phyloP scores from a whole-genome alignment of 495 filamentous ascomycete species.

The Talaromyces borbonicus region DNA sequence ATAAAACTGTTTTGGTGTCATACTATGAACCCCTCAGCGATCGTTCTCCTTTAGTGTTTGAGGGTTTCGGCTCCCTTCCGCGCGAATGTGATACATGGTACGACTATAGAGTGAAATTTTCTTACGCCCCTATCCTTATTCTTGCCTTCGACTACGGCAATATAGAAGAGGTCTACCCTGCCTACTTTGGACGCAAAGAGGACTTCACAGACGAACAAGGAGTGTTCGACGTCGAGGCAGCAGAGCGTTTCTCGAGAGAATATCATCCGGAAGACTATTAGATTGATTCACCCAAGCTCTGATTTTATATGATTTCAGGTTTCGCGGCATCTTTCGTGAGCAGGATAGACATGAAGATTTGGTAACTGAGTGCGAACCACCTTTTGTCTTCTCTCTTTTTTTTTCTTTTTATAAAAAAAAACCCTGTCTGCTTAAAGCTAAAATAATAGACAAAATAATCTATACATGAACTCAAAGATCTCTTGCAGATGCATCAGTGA shows the following conservation, averaged over 20 bases:
- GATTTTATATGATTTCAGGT: not conserved
- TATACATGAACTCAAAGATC: too few relatives aligned
- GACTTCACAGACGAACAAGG: constrained; percentile 13
- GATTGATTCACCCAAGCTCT: not conserved
- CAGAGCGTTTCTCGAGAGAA: not conserved
- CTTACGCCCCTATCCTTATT: constrained; percentile 1
- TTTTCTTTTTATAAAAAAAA: too few relatives aligned
- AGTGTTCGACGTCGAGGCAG: constrained; percentile 7
- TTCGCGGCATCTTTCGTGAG: not conserved
- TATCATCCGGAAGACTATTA: not conserved
- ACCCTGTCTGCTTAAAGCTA: too few relatives aligned
- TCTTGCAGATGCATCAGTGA: too few relatives aligned
- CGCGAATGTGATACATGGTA: constrained; percentile 9
- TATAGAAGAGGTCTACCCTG: constrained; percentile 7
- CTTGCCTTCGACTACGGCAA: not conserved
- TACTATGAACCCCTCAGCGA: not conserved
- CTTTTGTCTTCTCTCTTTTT: too few relatives aligned
- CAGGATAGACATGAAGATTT: not conserved
- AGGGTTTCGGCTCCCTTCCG: constrained; percentile 8
- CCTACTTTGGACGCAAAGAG: constrained; percentile 11
- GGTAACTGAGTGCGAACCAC: too few relatives aligned
- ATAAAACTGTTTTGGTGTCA: constrained; percentile 10
- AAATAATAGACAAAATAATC: too few relatives aligned
- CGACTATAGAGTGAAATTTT: constrained; percentile 9
- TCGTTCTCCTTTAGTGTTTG: constrained; percentile 4